Evolutionary conservation across 257 asterid genomes (phyloP), one percentile per base, ranked within the genome.

Genomic region (Nicotiana tabacum): DNA sequence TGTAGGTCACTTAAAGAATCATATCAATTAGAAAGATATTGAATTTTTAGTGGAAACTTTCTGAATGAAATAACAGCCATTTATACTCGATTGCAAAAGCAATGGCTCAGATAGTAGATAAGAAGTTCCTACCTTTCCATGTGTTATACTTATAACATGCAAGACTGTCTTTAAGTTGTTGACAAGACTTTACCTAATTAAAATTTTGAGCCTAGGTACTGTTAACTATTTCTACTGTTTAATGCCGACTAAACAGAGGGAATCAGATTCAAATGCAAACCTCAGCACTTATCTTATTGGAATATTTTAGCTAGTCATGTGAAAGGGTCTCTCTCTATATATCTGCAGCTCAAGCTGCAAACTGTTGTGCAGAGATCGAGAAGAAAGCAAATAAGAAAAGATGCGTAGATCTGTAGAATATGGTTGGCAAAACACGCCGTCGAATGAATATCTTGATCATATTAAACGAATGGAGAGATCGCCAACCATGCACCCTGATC

Each of bases 401-500:
- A 53, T 53, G 58, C 13, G 58, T 12, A 53, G 58, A 53, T 3
- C 5, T 3, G 58, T 53, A 15, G 6, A 11, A 5, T 11, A 53
- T 53, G 58, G 18, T 53, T 53, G 58, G 77, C 51, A 68, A 68
- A 37, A 30, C 18, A 68, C 58, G 6, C 3, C 58, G 58, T 43
- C 51, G 12, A 15, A 13, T 53, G 58, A 53, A 46, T 85, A 88
- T 77, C 66, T 87, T 10, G 87, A 87, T 0, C 88, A 85, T 35
- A 7, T 89, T 53, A 83, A 84, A 27, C 39, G 77, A 62, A 72
- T 85, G 88, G 89, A 91, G 56, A 67, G 87, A 72, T 78, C 30
- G 80, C 93, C 96, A 32, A 85, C 32, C 46, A 35, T 66, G 76
- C 32, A 72, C 80, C 43, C 83, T 17, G 87, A 88, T 21, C 80